phyloP scores from a whole-genome alignment of 116 monocot species.

The Phalaenopsis hybrid region DNA sequence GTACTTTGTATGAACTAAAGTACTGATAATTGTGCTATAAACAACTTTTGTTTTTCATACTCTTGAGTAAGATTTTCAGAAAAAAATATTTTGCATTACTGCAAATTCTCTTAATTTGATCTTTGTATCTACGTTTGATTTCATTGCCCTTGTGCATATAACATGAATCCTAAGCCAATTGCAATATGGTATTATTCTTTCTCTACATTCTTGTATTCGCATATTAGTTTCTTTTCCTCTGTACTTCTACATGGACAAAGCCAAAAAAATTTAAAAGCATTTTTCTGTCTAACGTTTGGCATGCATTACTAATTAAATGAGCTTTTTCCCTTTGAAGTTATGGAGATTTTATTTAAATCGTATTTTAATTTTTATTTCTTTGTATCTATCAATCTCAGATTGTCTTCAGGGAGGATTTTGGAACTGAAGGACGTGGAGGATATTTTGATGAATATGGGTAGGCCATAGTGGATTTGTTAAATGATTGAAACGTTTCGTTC shows the following conservation, averaged over 20 bases:
- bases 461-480: constrained; percentile 6
- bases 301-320: background rate
- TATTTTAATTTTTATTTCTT: constrained; percentile 1
- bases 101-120: background rate
- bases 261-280: background rate
- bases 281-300: background rate
- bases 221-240: background rate
- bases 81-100: background rate
- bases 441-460: constrained; percentile 99
- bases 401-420: constrained; percentile 96
- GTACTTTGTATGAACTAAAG: background rate
- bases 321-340: background rate
- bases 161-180: background rate
- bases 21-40: background rate
- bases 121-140: background rate
- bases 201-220: background rate
- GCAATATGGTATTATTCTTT: background rate
- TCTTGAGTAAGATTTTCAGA: background rate
- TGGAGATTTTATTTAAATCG: background rate
- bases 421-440: constrained; percentile 96
- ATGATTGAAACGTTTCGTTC: background rate
- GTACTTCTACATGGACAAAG: background rate
- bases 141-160: background rate
- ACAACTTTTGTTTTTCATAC: background rate
- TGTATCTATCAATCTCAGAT: constrained; percentile 42